These are phyloP conservation scores for Lachnellula arida DNA, from an alignment of 2,329 filamentous ascomycete species.

Conservation along the genomic window DNA sequence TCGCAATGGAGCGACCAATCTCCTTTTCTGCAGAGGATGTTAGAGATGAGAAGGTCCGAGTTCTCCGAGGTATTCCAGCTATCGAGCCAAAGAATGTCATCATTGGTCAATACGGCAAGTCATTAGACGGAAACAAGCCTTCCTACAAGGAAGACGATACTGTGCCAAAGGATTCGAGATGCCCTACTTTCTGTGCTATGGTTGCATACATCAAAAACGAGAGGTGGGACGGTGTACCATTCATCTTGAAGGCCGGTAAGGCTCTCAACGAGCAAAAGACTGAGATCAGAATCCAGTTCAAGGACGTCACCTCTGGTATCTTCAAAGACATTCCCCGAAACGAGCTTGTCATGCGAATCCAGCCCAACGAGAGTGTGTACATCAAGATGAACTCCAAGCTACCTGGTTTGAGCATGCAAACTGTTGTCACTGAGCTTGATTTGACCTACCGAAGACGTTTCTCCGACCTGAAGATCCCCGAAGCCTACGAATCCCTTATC, in stretches of 20 bases:
- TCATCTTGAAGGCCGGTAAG: slow-evolving; percentile 99
- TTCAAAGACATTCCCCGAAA: slow-evolving; percentile 99
- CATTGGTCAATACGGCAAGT: slow-evolving; percentile 97
- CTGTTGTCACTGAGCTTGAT: slow-evolving; percentile 95
- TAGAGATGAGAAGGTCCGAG: slow-evolving; percentile 96
- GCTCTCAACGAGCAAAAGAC: slow-evolving; percentile 99
- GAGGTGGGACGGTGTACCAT: slow-evolving; percentile 97
- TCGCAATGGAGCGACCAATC: slow-evolving; percentile 97
- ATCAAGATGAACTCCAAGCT: slow-evolving; percentile 99
- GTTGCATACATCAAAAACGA: slow-evolving; percentile 99
- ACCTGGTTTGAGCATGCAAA: slow-evolving; percentile 98
- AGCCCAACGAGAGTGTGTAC: slow-evolving; percentile 99
- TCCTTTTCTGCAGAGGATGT: slow-evolving; percentile 98
- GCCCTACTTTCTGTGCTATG: slow-evolving; percentile 96
- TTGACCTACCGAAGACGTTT: slow-evolving; percentile 97
- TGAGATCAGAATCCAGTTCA: slow-evolving; percentile 98
- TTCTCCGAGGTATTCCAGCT: slow-evolving; percentile 84
- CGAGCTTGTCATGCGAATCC: slow-evolving; percentile 97
- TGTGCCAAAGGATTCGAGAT: slow-evolving; percentile 93
- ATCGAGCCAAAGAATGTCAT: slow-evolving; percentile 99
- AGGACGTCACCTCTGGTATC: slow-evolving; percentile 97
- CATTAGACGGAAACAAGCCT: slow-evolving; percentile 91
- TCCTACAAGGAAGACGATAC: slow-evolving; percentile 99
- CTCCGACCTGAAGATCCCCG: slow-evolving; percentile 98
- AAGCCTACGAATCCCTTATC: slow-evolving; percentile 97